Evolutionary conservation across 2,329 filamentous ascomycete species (phyloP).

Genomic region (Xenosphaeropsis pyriputrescens): DNA sequence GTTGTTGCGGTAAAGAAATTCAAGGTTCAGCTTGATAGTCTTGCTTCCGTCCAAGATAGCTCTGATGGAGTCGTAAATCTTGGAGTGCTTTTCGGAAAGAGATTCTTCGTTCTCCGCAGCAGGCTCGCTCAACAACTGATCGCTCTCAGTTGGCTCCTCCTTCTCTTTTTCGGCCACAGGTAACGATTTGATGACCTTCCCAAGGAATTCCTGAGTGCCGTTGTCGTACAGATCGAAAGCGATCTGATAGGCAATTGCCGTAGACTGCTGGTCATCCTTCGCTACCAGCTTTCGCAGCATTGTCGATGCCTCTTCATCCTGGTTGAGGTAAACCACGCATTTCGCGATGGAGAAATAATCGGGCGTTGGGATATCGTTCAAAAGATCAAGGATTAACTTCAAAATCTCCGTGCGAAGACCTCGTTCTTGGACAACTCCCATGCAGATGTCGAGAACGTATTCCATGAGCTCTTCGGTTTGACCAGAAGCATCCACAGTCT

Average conservation of each 20-base stretch:
- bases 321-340: conserved; percentile 90
- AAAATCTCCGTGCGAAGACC: conserved; percentile 73
- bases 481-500: conserved; percentile 36
- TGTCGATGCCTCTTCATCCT: conserved; percentile 76
- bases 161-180: conserved; percentile 40
- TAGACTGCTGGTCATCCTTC: conserved; percentile 62
- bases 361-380: conserved; percentile 81
- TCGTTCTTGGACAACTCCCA: conserved; percentile 94
- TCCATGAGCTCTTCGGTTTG: conserved; percentile 90
- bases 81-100: conserved; percentile 35
- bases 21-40: conserved; percentile 86
- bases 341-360: conserved; percentile 98
- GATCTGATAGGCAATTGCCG: conserved; percentile 88
- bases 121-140: conserved; percentile 39
- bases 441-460: conserved; percentile 88
- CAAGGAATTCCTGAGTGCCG: conserved; percentile 90
- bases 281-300: conserved; percentile 72
- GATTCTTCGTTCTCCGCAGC: conserved; percentile 12
- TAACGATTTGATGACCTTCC: conserved; percentile 73
- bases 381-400: conserved; percentile 81
- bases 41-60: conserved; percentile 74
- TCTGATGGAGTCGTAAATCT: conserved; percentile 47
- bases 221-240: conserved; percentile 98
- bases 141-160: conserved; percentile 39
- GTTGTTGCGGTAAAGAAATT: conserved; percentile 94